Conservation (phyloP, 2,329 filamentous ascomycete species). For the Cryphonectria carpinicola region DNA sequence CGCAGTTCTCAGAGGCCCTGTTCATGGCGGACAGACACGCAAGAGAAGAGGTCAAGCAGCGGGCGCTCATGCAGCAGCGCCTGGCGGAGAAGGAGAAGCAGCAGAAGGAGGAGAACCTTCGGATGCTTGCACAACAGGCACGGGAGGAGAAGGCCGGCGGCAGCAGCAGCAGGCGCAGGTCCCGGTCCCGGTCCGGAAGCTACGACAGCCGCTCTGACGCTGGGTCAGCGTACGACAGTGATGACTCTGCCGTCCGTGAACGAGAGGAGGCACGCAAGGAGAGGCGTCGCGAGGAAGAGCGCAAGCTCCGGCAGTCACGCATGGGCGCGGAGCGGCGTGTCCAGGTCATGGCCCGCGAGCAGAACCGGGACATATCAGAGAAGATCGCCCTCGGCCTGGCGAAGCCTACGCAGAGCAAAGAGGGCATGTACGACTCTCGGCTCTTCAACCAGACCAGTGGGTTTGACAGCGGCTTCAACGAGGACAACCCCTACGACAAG, state of each 20-base stretch:
- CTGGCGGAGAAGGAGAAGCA: conserved; percentile 95
- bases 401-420: conserved; percentile 88
- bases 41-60: conserved; percentile 90
- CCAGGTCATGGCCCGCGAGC: conserved; percentile 91
- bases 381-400: conserved; percentile 94
- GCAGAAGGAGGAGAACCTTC: conserved; percentile 90
- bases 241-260: conserved; percentile 73
- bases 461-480: conserved; percentile 91
- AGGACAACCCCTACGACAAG: conserved; percentile 97
- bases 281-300: conserved; percentile 78
- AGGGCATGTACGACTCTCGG: conserved; percentile 96
- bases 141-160: conserved; percentile 74
- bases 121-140: conserved; percentile 86
- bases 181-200: conserved; percentile 51
- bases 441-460: conserved; percentile 94
- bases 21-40: conserved; percentile 95
- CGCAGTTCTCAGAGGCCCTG: conserved; percentile 90
- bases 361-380: conserved; percentile 95
- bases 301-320: conserved; percentile 87
- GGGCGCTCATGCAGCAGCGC: conserved; percentile 92
- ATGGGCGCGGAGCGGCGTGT: conserved; percentile 94
- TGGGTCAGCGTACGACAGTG: conserved; percentile 50
- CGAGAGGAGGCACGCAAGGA: conserved; percentile 79
- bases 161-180: conserved; percentile 40
- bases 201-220: conserved; percentile 56